Conservation (phyloP, 495 filamentous ascomycete species). For the Hypoxylon lenormandii region DNA sequence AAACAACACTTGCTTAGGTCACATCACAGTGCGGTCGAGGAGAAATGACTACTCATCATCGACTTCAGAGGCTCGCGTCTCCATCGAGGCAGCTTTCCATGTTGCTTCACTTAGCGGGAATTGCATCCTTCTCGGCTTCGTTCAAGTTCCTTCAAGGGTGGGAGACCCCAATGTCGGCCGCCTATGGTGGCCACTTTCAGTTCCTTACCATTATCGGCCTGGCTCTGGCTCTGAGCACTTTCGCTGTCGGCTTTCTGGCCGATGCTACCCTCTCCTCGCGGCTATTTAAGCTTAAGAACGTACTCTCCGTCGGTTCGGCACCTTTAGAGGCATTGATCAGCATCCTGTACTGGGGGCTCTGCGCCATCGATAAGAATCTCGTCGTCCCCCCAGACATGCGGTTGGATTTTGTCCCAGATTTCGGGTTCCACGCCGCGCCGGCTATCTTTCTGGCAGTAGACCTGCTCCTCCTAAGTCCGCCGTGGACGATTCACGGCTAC, state of each 20-base stretch:
- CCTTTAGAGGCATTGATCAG: conserved; percentile 85
- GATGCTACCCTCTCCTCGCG: conserved; percentile 74
- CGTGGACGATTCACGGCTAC: conserved; percentile 76
- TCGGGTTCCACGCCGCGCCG: conserved; percentile 84
- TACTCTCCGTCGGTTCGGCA: conserved; percentile 75
- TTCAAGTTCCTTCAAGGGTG: conserved; percentile 68
- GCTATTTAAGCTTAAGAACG: conserved; percentile 80
- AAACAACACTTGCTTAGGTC: not conserved
- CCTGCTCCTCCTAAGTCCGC: conserved; percentile 79
- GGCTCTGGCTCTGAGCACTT: conserved; percentile 74
- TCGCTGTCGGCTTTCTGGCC: conserved; percentile 75
- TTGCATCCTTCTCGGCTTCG: conserved; percentile 74
- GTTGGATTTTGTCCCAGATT: conserved; percentile 67
- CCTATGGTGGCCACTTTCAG: conserved; percentile 86
- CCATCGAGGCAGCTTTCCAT: conserved; percentile 78
- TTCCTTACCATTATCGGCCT: conserved; percentile 88
- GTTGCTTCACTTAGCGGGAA: conserved; percentile 74
- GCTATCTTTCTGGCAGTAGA: conserved; percentile 77
- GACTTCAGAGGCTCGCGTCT: conserved; percentile 76
- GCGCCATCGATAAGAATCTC: conserved; percentile 70
- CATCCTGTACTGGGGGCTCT: conserved; percentile 85
- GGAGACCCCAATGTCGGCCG: conserved; percentile 67
- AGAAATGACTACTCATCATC: conserved; percentile 64
- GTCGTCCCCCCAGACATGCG: conserved; percentile 62
- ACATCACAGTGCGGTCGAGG: not conserved